A percentile compares a stretch with the other conserved stretches of the same genome.
phyloP scores from a whole-genome alignment of 345 rosid species.

The Odontarrhena argentea region DNA sequence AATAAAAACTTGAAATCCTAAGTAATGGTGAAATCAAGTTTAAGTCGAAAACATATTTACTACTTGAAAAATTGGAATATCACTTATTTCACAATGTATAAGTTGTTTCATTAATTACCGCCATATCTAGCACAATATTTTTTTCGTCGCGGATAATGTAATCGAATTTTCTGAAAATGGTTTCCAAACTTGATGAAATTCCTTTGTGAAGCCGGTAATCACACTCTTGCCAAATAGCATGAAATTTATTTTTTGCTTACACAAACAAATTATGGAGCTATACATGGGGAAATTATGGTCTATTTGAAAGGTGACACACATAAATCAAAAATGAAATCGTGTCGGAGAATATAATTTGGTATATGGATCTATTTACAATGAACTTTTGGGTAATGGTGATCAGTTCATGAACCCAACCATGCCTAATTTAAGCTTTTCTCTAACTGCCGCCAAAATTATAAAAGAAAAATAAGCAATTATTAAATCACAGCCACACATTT shows the following conservation, averaged over 20 bases:
- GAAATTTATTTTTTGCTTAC: background rate
- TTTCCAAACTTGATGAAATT: too few relatives aligned
- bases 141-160: too few relatives aligned
- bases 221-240: too few relatives aligned
- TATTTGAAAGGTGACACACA: conserved; percentile 28
- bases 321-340: conserved; percentile 9
- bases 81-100: too few relatives aligned
- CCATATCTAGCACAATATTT: too few relatives aligned
- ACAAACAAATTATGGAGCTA: conserved; percentile 9
- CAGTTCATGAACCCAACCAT: conserved; percentile 42
- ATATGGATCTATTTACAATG: conserved; percentile 30
- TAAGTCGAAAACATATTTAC: too few relatives aligned
- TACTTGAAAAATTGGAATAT: too few relatives aligned
- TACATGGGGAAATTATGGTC: background rate
- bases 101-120: too few relatives aligned
- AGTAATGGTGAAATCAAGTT: too few relatives aligned
- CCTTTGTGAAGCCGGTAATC: too few relatives aligned
- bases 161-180: too few relatives aligned
- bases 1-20: too few relatives aligned
- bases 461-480: conserved; percentile 1
- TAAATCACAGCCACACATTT: conserved; percentile 24
- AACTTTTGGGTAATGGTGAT: conserved; percentile 28
- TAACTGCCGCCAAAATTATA: conserved; percentile 39
- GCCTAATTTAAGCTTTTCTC: conserved; percentile 34
- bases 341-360: conserved; percentile 34